Conservation (phyloP, 2,329 filamentous ascomycete genomes). For the Alternaria triticina region DNA sequence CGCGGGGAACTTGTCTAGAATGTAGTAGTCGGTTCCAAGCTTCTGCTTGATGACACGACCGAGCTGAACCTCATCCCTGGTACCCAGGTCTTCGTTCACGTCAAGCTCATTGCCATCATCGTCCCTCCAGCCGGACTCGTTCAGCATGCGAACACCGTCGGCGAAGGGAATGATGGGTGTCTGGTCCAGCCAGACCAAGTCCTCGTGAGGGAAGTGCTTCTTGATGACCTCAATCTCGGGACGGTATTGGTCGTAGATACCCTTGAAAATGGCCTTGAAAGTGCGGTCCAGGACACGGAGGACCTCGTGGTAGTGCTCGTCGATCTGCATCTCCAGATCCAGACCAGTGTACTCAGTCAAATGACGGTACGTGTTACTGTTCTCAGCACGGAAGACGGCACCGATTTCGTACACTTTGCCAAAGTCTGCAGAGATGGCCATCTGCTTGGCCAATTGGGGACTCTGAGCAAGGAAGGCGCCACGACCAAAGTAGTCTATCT, state of each 20-base stretch:
- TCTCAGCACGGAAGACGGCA: constrained; percentile 90
- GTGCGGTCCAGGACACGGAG: constrained; percentile 78
- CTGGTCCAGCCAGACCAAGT: constrained; percentile 84
- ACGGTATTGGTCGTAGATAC: constrained; percentile 71
- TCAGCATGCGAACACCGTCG: constrained; percentile 81
- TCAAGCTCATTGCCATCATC: constrained; percentile 76
- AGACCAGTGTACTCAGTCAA: constrained; percentile 93
- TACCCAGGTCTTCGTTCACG: constrained; percentile 80
- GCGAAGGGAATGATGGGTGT: constrained; percentile 82
- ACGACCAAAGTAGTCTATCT: constrained; percentile 88
- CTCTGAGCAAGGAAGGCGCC: constrained; percentile 89
- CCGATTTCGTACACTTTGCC: constrained; percentile 88
- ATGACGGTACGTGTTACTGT: constrained; percentile 93
- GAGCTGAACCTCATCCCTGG: constrained; percentile 84
- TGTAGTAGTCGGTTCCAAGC: constrained; percentile 88
- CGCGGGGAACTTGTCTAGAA: constrained; percentile 89
- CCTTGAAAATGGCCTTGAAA: constrained; percentile 79
- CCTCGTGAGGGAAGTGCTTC: constrained; percentile 82
- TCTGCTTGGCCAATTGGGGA: constrained; percentile 90
- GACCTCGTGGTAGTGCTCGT: constrained; percentile 88
- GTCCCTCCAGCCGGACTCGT: constrained; percentile 75
- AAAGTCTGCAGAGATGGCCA: constrained; percentile 89
- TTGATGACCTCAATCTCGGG: constrained; percentile 81
- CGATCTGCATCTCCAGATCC: constrained; percentile 91
- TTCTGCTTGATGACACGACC: constrained; percentile 86